Evolutionary conservation across 129 eudicot species (phyloP), one percentile per base, ranked within the genome.

Genomic region (Apium graveolens): DNA sequence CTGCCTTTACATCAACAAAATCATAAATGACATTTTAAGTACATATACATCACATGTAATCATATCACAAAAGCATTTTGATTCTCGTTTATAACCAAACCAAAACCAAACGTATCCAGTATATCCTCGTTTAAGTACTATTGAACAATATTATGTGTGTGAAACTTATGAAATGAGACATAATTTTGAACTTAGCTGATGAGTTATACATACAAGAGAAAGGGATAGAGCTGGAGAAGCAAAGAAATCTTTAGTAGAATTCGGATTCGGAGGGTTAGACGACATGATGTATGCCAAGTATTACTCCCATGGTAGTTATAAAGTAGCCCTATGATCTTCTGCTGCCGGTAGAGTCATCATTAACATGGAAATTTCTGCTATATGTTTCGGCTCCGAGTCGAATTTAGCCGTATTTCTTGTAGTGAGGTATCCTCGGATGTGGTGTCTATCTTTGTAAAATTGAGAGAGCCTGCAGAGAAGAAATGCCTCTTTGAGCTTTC

Each of bases 201-300:
- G 3, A 53, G 63, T 21, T 63, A 29, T 10, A 76, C 49, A 44
- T 87, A 91, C 97, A 57, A 93, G 98, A 80, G 90, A 81, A 80
- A 95, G 92, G 11, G 97, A 86, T 82, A 95, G 97, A 68, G 96
- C 90, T 5, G 94, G 92, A 32, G 96, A 84, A 16, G 97, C 85
- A 60, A 86, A 90, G 78, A 86, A 81, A 81, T 89, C 86, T 83
- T 84, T 86, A 62, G 91, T 70, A 13, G 83, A 82, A 74, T 44
- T 74, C 32, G 60, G 77, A 44, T 74, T 74, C 3, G 87, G 82
- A 38, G 82, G 81, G 78, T 70, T 75, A 78, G 84, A 83, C 44
- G 74, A 34, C 92, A 90, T 89, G 70, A 77, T 85, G 81, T 46
- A 70, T 70, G 26, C 41, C 74, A 34, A 34, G 45, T 2, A 35